phyloP scores from a whole-genome alignment of 768 basidiomycete species.

The Hemileccinum impolitum region DNA sequence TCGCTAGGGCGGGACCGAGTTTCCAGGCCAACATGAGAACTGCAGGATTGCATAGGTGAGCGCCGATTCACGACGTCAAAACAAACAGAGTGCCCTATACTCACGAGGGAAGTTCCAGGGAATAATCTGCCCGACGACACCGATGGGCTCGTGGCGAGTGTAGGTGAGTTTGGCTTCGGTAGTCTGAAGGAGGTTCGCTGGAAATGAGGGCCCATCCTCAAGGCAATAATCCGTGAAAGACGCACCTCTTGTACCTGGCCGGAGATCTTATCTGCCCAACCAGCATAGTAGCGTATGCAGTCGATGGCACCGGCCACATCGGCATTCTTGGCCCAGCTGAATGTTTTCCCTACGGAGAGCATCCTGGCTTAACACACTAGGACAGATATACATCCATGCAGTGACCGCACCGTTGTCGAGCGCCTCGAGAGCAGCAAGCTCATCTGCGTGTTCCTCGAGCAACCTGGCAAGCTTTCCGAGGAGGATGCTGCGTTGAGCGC shows the following conservation, averaged over 20 bases:
- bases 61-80: too few relatives aligned
- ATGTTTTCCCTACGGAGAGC: conserved; percentile 49
- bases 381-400: neutral
- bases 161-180: conserved; percentile 17
- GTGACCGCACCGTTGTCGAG: conserved; percentile 54
- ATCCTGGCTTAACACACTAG: neutral
- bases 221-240: neutral
- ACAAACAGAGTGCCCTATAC: conserved; percentile 4
- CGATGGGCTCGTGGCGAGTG: conserved; percentile 20
- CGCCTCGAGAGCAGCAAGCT: conserved; percentile 71
- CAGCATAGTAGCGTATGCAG: conserved; percentile 74
- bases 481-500: conserved; percentile 48
- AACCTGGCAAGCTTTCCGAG: conserved; percentile 62
- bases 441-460: conserved; percentile 58
- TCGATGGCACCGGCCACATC: conserved; percentile 42
- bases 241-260: conserved; percentile 67
- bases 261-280: conserved; percentile 84
- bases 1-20: conserved; percentile 71
- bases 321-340: conserved; percentile 39
- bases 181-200: conserved; percentile 21
- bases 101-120: conserved; percentile 64
- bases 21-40: conserved; percentile 72
- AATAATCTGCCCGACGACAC: conserved; percentile 47
- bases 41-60: conserved; percentile 1
- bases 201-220: neutral